Evolutionary conservation across 2,329 filamentous ascomycete species (phyloP), one percentile per base, ranked within the genome.

Genomic region (Aspergillus fructus): DNA sequence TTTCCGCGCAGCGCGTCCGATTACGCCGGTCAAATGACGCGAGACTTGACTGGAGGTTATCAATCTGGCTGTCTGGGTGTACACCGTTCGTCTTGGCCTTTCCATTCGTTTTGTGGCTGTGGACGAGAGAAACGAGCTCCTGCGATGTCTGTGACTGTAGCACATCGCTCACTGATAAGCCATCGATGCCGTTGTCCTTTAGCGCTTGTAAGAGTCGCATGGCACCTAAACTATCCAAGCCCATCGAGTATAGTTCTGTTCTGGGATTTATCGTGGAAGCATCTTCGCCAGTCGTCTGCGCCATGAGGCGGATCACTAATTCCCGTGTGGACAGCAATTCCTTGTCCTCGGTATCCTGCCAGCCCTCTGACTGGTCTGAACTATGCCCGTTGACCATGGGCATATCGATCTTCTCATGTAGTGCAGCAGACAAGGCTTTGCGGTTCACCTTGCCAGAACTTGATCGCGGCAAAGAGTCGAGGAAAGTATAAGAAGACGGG

Each of bases 161-260:
- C 6, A 75, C 64, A 48, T 71, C 69, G 5, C 64, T 60, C 15
- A 71, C 66, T 13, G 64, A 62, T 33, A 66, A 43, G 2, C 64
- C 55, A 58, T 63, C 34, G 49, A 73, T 49, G 27, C 64, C 63
- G 34, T 62, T 55, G n/a, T 67, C 66, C 30, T 70, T 63, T 11
- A 73, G 55, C 21, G 64, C 64, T 15, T 70, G 71, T n/a, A 73
- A 59, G 3, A 74, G 54, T 2, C 64, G 62, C 69, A 75, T 73
- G 4, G 71, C 71, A 5, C 68, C 62, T 3, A 75, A 64, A 64
- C 72, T 74, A 50, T 75, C 73, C n/a, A 75, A 55, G 2, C 72
- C 73, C 1, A 70, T 55, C 2, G 66, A 63, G 37, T 62, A 67
- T 7, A 70, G 58, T 41, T 62, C 62, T 15, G 62, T 51, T 3